Conservation (phyloP, 1,139 yeast genomes). For the Magnusiomyces tetraspermus region DNA sequence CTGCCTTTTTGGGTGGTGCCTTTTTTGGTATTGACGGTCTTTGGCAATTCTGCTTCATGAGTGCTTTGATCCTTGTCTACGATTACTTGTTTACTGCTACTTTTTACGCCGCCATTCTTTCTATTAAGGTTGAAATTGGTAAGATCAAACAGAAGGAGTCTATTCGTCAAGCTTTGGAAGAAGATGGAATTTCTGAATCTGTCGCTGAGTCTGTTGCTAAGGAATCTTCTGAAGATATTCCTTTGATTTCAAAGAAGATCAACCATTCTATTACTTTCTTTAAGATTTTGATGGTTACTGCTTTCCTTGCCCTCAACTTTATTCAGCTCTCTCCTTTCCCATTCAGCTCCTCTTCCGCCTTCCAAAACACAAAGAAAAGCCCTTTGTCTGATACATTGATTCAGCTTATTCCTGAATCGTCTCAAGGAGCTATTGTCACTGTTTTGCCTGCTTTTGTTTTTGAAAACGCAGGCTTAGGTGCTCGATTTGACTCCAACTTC, state of each 20-base stretch:
- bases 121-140: constrained; percentile 82
- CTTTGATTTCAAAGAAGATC: constrained; percentile 17
- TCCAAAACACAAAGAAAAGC: not conserved
- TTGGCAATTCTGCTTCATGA: constrained; percentile 71
- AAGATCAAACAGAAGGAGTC: constrained; percentile 79
- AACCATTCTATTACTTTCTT: constrained; percentile 43
- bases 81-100: constrained; percentile 74
- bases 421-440: constrained; percentile 53
- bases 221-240: constrained; percentile 24
- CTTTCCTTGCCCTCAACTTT: constrained; percentile 63
- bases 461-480: constrained; percentile 55
- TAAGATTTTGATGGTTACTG: constrained; percentile 55
- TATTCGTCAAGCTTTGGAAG: constrained; percentile 76
- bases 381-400: constrained; percentile 14
- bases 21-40: constrained; percentile 54
- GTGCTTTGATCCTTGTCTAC: constrained; percentile 61
- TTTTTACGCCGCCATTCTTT: constrained; percentile 75
- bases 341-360: constrained; percentile 16
- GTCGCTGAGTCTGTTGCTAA: constrained; percentile 67
- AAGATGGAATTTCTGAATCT: constrained; percentile 73
- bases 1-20: constrained; percentile 65
- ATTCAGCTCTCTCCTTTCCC: constrained; percentile 42
- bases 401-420: constrained; percentile 15
- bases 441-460: constrained; percentile 58
- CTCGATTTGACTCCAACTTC: constrained; percentile 60